Conservation (phyloP, 192 early-diverging fungal genomes). For the Backusella luteola region DNA sequence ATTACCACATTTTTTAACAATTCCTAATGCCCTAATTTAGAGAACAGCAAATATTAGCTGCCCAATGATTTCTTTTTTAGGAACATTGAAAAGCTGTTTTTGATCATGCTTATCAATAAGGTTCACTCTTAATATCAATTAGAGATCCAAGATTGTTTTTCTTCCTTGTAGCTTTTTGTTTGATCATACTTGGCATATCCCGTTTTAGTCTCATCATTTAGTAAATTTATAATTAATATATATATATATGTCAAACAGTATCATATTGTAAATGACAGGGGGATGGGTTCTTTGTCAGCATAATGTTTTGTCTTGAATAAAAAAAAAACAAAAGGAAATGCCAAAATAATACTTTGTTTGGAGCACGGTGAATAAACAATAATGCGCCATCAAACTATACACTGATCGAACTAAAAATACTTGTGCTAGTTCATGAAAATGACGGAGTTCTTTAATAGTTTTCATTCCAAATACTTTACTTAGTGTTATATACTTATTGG, state of each 20-base stretch:
- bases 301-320: too few relatives aligned
- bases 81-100: not conserved
- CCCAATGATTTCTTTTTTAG: conserved; percentile 7
- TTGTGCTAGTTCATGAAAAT: not conserved
- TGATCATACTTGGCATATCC: not conserved
- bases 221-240: not conserved
- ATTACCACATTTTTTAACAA: conserved; percentile 7
- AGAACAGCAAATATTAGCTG: not conserved
- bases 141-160: not conserved
- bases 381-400: not conserved
- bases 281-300: too few relatives aligned
- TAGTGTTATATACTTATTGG: not conserved
- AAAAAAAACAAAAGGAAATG: too few relatives aligned
- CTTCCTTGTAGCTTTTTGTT: not conserved
- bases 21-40: not conserved
- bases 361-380: too few relatives aligned
- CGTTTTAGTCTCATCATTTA: not conserved
- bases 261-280: too few relatives aligned
- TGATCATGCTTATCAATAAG: conserved; percentile 2
- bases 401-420: not conserved
- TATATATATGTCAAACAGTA: not conserved
- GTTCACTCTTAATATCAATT: not conserved
- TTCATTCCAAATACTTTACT: not conserved
- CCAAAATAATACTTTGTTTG: too few relatives aligned
- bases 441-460: not conserved